Evolutionary conservation across 2,329 filamentous ascomycete species (phyloP).

Genomic region (Aspergillus sp.): DNA sequence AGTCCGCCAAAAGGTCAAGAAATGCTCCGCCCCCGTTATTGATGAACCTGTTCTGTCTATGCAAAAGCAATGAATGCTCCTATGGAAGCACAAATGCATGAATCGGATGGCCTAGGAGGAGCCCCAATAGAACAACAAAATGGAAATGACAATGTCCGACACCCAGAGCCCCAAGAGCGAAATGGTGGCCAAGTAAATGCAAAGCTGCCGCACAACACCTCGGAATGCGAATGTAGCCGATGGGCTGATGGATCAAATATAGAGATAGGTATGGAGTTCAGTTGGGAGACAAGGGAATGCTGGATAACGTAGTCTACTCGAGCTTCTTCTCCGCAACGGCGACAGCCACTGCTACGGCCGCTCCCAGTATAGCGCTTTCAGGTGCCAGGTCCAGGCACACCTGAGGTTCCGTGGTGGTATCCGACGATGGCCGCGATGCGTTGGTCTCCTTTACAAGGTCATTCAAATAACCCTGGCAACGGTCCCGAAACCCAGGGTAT

Average conservation of each 20-base stretch:
- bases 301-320: constrained; percentile 6
- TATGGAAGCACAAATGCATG: constrained; percentile 5
- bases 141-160: constrained; percentile 1
- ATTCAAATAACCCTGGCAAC: constrained; percentile 48
- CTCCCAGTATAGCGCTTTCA: constrained; percentile 49
- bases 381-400: constrained; percentile 46
- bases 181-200: background rate
- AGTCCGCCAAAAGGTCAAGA: constrained; percentile 20
- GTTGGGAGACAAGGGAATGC: background rate
- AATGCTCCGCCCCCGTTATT: constrained; percentile 8
- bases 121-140: constrained; percentile 1
- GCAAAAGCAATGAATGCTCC: constrained; percentile 14
- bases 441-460: constrained; percentile 38
- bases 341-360: constrained; percentile 51
- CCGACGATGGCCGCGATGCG: constrained; percentile 6
- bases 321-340: constrained; percentile 35
- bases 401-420: constrained; percentile 22
- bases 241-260: background rate
- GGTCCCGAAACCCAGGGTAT: constrained; percentile 50
- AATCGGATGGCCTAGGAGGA: background rate
- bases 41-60: constrained; percentile 16
- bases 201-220: constrained; percentile 14
- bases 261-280: background rate
- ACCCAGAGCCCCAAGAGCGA: background rate
- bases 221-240: constrained; percentile 18